Evolutionary conservation across 2,329 filamentous ascomycete species (phyloP), one percentile per base, ranked within the genome.

Genomic region (Bimuria novae-zelandiae): DNA sequence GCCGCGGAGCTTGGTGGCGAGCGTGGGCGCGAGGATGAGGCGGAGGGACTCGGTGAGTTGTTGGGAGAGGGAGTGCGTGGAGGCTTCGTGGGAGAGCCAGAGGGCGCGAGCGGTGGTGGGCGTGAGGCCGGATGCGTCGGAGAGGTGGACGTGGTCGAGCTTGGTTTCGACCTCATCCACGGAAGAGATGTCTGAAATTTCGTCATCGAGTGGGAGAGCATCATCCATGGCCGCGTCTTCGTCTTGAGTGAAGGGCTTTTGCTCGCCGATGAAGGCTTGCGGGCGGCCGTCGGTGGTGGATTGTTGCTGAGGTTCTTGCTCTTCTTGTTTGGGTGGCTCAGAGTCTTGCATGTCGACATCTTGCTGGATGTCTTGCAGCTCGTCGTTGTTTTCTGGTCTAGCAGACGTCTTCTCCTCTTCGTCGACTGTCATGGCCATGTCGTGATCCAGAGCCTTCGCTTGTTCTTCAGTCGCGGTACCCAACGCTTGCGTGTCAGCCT

Each of bases 1-100:
- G 37, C 94, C 94, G 1, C 93, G 92, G 57, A 99, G 89, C 70
- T 97, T 99, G 32, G 94, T 97, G 1, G 93, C 92, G 48, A 96
- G 87, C 0, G 93, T 97, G 0, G 95, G 94, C 0, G 90, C 90
- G 33, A 99, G 87, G 65, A 99, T 97, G 12, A 99, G 85, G 22
- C 94, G 91, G 16, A 99, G 87, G 69, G 97, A 94, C 60, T 96
- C 94, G 1, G 93, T 96, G 12, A 99, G 81, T 1, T 91, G 88
- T 51, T 96, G 84, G 0, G 94, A 95, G 51, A 97, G 87, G 42
- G 89, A 83, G 60, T 94, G 91, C 0, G 94, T 97, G 50, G 87
- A 84, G 55, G 83, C 82, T 75, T 97, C 92, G 76, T 96, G 94
- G 52, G 87, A 82, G 8, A 86, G 83, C 94, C 95, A 99, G 64